Percentiles rank a stretch among this genome's conserved stretches.
phyloP scores from a whole-genome alignment of 331 rosid species.

The Quercus phellos region DNA sequence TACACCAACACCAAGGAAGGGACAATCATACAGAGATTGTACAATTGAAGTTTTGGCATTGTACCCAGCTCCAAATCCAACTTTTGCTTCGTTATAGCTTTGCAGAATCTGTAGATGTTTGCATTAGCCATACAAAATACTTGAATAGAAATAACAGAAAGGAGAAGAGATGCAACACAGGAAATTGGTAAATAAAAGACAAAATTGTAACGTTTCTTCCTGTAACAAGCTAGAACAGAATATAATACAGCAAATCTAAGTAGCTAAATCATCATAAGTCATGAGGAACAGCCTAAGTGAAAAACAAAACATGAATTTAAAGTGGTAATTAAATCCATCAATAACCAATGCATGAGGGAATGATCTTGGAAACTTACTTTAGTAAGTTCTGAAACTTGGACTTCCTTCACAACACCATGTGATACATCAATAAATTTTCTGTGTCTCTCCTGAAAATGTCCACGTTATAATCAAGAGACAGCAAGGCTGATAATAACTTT shows the following conservation, averaged over 20 bases:
- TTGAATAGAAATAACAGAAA: constrained; percentile 7
- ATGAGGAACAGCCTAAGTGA: neutral
- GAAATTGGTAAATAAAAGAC: constrained; percentile 1
- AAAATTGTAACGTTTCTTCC: constrained; percentile 1
- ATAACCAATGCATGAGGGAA: constrained; percentile 4
- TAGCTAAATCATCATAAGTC: neutral
- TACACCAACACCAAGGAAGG: constrained; percentile 65
- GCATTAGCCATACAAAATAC: constrained; percentile 24
- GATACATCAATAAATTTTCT: constrained; percentile 46
- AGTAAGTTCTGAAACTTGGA: constrained; percentile 43
- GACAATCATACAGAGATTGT: constrained; percentile 72
- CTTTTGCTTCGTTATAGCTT: constrained; percentile 65
- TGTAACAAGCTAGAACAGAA: neutral
- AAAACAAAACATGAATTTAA: neutral
- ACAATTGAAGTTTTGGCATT: constrained; percentile 63
- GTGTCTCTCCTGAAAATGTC: constrained; percentile 52
- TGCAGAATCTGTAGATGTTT: constrained; percentile 57
- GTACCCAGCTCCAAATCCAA: constrained; percentile 91
- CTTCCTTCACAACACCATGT: constrained; percentile 36
- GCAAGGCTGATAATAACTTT: constrained; percentile 1
- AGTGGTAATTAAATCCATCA: neutral
- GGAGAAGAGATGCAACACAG: constrained; percentile 8
- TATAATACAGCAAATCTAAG: neutral
- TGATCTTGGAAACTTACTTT: constrained; percentile 42
- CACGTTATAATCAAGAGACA: constrained; percentile 27